Percentiles rank a stretch among this genome's conserved stretches.
These are phyloP conservation scores for Ceratocystis smalleyi DNA, from an alignment of 2,329 filamentous ascomycete species.

Conservation along the genomic window DNA sequence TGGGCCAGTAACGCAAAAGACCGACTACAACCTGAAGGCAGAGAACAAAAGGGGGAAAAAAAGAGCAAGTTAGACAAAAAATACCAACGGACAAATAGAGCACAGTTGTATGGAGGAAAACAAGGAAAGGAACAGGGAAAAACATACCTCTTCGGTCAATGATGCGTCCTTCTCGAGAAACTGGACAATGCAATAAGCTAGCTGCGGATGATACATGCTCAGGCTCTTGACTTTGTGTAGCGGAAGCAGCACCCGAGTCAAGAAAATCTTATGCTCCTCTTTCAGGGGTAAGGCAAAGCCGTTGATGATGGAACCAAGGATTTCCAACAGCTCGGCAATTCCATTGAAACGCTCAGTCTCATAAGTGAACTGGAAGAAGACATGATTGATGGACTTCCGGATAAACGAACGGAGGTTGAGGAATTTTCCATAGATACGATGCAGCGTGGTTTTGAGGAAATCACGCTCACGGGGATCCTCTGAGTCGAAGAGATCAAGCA, in stretches of 20 bases:
- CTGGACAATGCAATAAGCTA: conserved; percentile 97
- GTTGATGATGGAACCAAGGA: conserved; percentile 96
- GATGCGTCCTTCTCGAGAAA: conserved; percentile 96
- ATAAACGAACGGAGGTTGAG: conserved; percentile 95
- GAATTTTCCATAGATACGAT: conserved; percentile 98
- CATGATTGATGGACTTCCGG: conserved; percentile 96
- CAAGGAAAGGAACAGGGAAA: conserved; percentile 15
- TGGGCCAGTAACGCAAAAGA: conserved; percentile 91
- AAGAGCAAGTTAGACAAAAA: not conserved
- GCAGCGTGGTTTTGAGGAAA: conserved; percentile 93
- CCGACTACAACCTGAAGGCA: conserved; percentile 66
- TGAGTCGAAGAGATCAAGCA: conserved; percentile 96
- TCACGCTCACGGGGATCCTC: conserved; percentile 93
- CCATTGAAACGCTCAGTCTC: conserved; percentile 98
- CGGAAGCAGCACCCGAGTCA: conserved; percentile 82
- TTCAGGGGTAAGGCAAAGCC: conserved; percentile 92
- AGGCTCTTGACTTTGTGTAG: conserved; percentile 97
- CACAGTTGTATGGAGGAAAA: not conserved
- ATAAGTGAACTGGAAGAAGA: conserved; percentile 99
- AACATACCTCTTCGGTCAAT: conserved; percentile 77
- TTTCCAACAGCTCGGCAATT: conserved; percentile 90
- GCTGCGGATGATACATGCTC: conserved; percentile 98
- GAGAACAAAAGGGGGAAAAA: conserved; percentile 18
- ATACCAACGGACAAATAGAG: not conserved
- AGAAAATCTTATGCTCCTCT: conserved; percentile 96